Percentiles rank a stretch among this genome's conserved stretches.
phyloP scores from a whole-genome alignment of 208 protist species.

The Phytomonas serpens region DNA sequence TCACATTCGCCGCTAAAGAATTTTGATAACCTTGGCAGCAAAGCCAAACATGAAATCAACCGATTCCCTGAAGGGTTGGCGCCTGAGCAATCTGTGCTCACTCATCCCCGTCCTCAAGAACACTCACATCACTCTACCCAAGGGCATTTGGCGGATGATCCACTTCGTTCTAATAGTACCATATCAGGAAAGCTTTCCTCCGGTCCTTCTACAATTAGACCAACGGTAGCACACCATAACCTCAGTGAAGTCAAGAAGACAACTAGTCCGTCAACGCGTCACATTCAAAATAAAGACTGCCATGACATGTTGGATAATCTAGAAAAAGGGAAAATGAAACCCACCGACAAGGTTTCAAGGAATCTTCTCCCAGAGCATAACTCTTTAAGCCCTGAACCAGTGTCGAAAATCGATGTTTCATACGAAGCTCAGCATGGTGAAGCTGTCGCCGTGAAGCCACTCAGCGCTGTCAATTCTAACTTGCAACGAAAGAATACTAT shows the following conservation, averaged over 20 bases:
- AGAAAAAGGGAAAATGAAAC: background rate
- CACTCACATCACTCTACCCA: background rate
- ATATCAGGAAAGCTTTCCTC: background rate
- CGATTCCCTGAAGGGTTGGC: background rate
- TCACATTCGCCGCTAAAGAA: background rate
- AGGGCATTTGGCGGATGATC: background rate
- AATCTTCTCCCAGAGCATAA: background rate
- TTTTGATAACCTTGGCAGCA: background rate
- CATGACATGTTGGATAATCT: background rate
- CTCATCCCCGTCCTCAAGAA: background rate
- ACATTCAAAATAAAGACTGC: background rate
- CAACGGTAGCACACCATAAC: background rate
- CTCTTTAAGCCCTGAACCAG: background rate
- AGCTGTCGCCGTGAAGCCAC: background rate
- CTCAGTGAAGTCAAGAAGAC: background rate
- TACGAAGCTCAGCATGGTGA: background rate
- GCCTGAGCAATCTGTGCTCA: background rate
- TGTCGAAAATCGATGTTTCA: background rate
- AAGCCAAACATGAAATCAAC: background rate
- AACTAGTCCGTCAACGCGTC: background rate
- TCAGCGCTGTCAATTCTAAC: background rate
- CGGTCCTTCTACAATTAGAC: background rate
- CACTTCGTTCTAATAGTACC: background rate
- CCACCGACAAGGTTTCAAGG: background rate
- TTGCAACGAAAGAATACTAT: background rate